Percentiles rank a stretch among this genome's conserved stretches.
These are phyloP conservation scores for Claviceps pazoutovae DNA, from an alignment of 2,329 filamentous ascomycete genomes.

Conservation along the genomic window DNA sequence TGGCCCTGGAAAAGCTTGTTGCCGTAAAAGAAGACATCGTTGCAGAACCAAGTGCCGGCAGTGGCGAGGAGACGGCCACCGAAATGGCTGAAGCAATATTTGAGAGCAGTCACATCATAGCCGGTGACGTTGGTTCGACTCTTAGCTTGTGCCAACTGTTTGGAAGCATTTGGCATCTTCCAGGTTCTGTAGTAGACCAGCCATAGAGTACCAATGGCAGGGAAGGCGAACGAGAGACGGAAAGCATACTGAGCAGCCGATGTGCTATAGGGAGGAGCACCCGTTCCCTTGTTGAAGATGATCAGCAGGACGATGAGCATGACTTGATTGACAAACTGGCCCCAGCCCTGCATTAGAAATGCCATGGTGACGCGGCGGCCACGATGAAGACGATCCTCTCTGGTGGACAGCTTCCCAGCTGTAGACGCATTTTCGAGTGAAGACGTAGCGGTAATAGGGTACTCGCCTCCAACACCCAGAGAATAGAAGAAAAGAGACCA, in stretches of 20 bases:
- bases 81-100: constrained; percentile 67
- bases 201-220: constrained; percentile 82
- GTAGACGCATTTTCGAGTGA: constrained; percentile 85
- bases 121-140: constrained; percentile 77
- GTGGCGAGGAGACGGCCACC: constrained; percentile 78
- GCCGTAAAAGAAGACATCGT: constrained; percentile 98
- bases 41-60: constrained; percentile 82
- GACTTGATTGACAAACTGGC: constrained; percentile 88
- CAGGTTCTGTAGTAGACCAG: constrained; percentile 90
- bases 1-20: constrained; percentile 94
- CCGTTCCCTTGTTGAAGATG: constrained; percentile 69
- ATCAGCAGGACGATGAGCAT: constrained; percentile 74
- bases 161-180: constrained; percentile 83
- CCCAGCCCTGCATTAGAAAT: constrained; percentile 98
- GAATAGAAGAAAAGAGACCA: constrained; percentile 78
- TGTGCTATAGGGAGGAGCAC: constrained; percentile 62
- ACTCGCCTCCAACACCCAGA: constrained; percentile 66
- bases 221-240: constrained; percentile 83
- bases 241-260: constrained; percentile 80
- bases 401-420: constrained; percentile 76
- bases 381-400: constrained; percentile 86
- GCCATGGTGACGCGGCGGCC: constrained; percentile 91
- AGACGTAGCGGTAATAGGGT: constrained; percentile 91
- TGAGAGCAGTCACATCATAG: constrained; percentile 77
- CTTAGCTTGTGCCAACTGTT: constrained; percentile 71